These are phyloP conservation scores for Pseudocercospora crystallina DNA, from an alignment of 2,329 filamentous ascomycete genomes.

Conservation along the genomic window DNA sequence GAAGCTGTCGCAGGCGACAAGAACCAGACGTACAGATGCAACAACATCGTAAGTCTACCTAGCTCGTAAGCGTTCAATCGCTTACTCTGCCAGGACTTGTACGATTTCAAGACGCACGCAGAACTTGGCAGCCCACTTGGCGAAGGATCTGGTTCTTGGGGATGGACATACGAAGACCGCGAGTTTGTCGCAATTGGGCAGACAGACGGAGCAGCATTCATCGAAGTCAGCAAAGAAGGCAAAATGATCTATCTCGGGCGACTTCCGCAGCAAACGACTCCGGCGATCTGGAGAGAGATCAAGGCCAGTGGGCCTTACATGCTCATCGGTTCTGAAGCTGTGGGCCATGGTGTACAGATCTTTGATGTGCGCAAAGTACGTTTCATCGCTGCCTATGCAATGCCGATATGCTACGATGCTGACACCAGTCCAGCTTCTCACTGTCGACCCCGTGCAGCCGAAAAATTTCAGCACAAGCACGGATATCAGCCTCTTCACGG, in stretches of 20 bases:
- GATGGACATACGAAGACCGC: slow-evolving; percentile 55
- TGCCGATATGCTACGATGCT: too few relatives aligned
- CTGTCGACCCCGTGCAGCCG: slow-evolving; percentile 45
- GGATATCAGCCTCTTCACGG: slow-evolving; percentile 19
- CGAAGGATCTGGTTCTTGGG: slow-evolving; percentile 52
- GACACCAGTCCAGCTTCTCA: slow-evolving; percentile 56
- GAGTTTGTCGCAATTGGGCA: slow-evolving; percentile 58
- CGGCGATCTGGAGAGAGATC: slow-evolving; percentile 56
- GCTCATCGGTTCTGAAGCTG: slow-evolving; percentile 48
- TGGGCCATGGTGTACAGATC: slow-evolving; percentile 59
- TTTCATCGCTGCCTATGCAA: too few relatives aligned
- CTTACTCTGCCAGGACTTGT: too few relatives aligned
- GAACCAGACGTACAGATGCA: slow-evolving; percentile 51
- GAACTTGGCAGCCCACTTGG: slow-evolving; percentile 51
- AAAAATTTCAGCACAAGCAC: slow-evolving; percentile 43
- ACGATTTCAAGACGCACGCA: slow-evolving; percentile 57
- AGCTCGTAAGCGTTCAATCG: too few relatives aligned
- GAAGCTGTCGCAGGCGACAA: slow-evolving; percentile 47
- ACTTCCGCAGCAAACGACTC: slow-evolving; percentile 50
- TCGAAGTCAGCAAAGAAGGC: slow-evolving; percentile 52
- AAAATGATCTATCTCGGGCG: slow-evolving; percentile 56
- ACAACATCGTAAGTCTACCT: too few relatives aligned
- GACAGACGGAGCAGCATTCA: slow-evolving; percentile 56
- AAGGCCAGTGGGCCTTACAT: slow-evolving; percentile 44
- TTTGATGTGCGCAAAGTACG: slow-evolving; percentile 54